Evolutionary conservation across 768 basidiomycete genomes (phyloP), one percentile per base, ranked within the genome.

Genomic region (Trametes coccinea): DNA sequence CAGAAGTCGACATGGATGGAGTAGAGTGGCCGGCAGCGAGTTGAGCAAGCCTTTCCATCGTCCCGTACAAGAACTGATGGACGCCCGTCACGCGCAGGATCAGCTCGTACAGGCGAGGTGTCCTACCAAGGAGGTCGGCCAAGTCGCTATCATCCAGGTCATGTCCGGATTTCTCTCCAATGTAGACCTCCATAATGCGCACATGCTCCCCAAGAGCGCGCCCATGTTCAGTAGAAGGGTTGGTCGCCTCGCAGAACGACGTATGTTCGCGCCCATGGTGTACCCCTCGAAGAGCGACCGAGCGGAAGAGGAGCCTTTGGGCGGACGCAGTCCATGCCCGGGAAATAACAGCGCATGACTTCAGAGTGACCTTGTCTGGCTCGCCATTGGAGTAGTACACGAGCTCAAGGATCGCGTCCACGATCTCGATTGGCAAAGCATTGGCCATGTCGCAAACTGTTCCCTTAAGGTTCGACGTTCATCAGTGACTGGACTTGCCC

Each of bases 61-160:
- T 64, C 1, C 3, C 62, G 4, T 63, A 59, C 43, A 69, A 67
- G 31, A 78, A 69, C n/a, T 70, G 66, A 60, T 75, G 73, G 1
- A 78, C 4, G 16, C 67, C 64, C 13, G 46, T 56, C 2, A 64
- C 60, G 33, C 66, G 67, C 40, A 79, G 47, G 2, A 51, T 53
- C 17, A 79, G 73, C 27, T 75, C 75, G 59, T 79, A 79, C 14
- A 79, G 58, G 6, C 66, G 61, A 16, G 67, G 72, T 41, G 77
- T 77, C 13, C 61, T 64, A 0, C 60, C 55, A 7, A 72, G 63
- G 13, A 78, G 50, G 1, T 72, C 37, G 16, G 62, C 53, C 9
- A 71, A 50, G 53, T 61, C 62, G 4, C 43, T 9, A 8, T 53
- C 50, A 27, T 46, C 45, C 29, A 65, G 51, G 31, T 31, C 52